Evolutionary conservation across 768 basidiomycete genomes (phyloP).

Genomic region (Termitomyces sp.): DNA sequence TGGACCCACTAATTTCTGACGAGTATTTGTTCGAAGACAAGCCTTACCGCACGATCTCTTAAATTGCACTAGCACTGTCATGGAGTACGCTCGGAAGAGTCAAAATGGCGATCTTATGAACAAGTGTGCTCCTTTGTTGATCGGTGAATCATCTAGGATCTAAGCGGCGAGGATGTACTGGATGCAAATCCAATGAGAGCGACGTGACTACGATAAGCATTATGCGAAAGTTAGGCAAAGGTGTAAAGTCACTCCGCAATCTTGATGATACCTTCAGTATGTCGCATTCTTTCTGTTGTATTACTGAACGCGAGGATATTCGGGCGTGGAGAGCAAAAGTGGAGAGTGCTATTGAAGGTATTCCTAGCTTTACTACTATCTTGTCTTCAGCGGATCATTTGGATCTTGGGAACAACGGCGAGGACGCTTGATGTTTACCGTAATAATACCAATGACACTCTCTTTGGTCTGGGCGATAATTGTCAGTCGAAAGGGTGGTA

Average conservation of each 20-base stretch:
- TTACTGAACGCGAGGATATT: not conserved
- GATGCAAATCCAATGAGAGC: not conserved
- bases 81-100: not conserved
- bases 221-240: slow-evolving; percentile 3
- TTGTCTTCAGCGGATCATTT: not conserved
- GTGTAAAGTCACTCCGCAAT: not conserved
- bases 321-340: not conserved
- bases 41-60: not conserved
- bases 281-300: not conserved
- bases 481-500: too few species aligned
- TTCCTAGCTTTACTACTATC: slow-evolving; percentile 3
- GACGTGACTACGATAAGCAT: not conserved
- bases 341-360: not conserved
- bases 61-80: not conserved
- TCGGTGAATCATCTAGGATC: not conserved
- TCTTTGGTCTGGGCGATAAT: too few species aligned
- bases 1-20: not conserved
- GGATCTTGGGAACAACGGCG: not conserved
- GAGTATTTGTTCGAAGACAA: not conserved
- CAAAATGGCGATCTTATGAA: slow-evolving; percentile 1
- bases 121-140: not conserved
- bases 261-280: slow-evolving; percentile 1
- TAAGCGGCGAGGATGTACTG: not conserved
- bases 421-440: not conserved
- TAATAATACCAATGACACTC: too few species aligned